Evolutionary conservation across 169 alveolate species (phyloP), one percentile per base, ranked within the genome.

Genomic region (Cryptosporidium sp.): DNA sequence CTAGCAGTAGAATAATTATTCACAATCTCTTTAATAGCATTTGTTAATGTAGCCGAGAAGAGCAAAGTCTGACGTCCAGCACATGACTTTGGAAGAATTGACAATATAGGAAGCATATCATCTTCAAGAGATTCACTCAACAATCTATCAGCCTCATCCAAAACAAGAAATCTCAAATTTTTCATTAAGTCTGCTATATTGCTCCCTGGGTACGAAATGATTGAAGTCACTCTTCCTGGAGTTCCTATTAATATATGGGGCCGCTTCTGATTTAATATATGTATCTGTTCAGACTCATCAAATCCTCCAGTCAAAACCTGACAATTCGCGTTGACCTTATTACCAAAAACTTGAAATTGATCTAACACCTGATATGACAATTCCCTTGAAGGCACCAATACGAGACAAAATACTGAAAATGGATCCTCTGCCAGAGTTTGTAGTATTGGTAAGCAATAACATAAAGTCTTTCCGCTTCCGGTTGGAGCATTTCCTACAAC

Each of bases 381-480:
- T 89, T 98, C 99, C 85, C 99, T 94, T 31, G 99, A 96, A n/a
- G 99, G 99, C 6, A 98, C 93, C 35, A 98, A 86, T 50, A 98
- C 97, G 51, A 98, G 91, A 0, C 97, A 98, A 93, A 96, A 98
- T 16, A 98, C 94, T 41, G 99, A 98, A 92, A 89, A 97, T 10
- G 99, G 99, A 91, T 98, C 99, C 89, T 94, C 94, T 29, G 98
- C 92, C 52, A 98, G 92, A 31, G 95, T 93, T 84, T 97, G 97
- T 26, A 98, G 93, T 18, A 97, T 96, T 0, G 99, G 99, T 86
- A 98, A 93, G 68, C 98, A 96, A 94, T 97, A 98, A 52, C 99
- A 97, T 21, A 98, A 98, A 9, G 99, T 98, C 92, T 98, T 98
- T 18, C 99, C 99, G 35, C 98, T 96, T 3, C 99, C 99, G 1